Evolutionary conservation across 176 grass and related monocot genomes (phyloP).

Genomic region (Elaeis guineensis): DNA sequence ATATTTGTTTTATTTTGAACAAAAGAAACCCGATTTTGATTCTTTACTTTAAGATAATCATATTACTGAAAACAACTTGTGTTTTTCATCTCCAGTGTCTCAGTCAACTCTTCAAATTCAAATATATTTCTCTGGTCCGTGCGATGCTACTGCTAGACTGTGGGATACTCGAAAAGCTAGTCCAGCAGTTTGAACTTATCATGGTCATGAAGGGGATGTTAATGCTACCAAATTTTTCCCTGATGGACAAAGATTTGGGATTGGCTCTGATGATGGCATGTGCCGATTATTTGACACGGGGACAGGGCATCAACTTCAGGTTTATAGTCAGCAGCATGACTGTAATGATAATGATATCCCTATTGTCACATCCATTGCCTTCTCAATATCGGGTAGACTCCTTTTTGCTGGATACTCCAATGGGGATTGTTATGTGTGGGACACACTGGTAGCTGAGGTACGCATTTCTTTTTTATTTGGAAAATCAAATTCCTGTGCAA

Average conservation of each 20-base stretch:
- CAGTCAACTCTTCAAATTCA: constrained; percentile 75
- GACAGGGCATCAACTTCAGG: constrained; percentile 96
- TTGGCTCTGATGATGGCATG: constrained; percentile 93
- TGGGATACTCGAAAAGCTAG: constrained; percentile 95
- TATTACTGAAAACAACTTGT: background rate
- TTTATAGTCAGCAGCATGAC: constrained; percentile 51
- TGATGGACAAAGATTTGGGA: constrained; percentile 90
- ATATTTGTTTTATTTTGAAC: too few relatives aligned
- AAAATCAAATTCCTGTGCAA: background rate
- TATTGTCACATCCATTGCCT: constrained; percentile 88
- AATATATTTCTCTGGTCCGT: constrained; percentile 97
- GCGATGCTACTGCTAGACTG: constrained; percentile 76
- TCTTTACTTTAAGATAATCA: too few relatives aligned
- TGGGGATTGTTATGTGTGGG: constrained; percentile 97
- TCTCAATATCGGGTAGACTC: constrained; percentile 94
- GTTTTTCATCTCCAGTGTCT: constrained; percentile 39
- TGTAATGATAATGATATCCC: constrained; percentile 61
- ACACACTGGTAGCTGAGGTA: constrained; percentile 92
- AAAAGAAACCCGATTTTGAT: too few relatives aligned
- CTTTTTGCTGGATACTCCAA: constrained; percentile 99
- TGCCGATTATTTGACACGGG: constrained; percentile 94
- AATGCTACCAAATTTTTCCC: constrained; percentile 96
- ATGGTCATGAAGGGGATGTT: constrained; percentile 77
- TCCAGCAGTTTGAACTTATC: constrained; percentile 76
- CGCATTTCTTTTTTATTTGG: constrained; percentile 5